A percentile compares a stretch with the other conserved stretches of the same genome.
phyloP scores from a whole-genome alignment of 2,329 filamentous ascomycete genomes.

The Cercospora citrullina region DNA sequence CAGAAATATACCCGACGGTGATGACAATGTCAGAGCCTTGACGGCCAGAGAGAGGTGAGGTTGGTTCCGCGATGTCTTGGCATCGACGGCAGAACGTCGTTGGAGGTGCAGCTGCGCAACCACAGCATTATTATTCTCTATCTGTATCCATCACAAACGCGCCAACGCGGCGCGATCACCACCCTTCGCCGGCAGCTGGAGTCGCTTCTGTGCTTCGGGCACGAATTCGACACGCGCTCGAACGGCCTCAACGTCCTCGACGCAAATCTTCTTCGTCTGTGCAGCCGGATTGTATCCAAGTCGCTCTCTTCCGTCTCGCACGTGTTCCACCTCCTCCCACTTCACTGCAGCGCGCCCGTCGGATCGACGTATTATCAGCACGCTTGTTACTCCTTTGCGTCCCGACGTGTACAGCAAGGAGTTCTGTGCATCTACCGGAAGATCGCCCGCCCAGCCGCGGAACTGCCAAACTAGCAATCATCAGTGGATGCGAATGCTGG shows the following conservation, averaged over 20 bases:
- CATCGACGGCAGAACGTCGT: slow-evolving; percentile 1
- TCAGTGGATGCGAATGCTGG: background rate
- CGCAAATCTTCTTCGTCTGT: slow-evolving; percentile 24
- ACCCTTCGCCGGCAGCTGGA: slow-evolving; percentile 25
- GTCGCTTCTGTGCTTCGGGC: slow-evolving; percentile 15
- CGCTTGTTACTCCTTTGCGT: slow-evolving; percentile 18
- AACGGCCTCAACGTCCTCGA: slow-evolving; percentile 32
- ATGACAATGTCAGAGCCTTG: background rate
- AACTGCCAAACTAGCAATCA: slow-evolving; percentile 27
- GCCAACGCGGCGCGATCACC: slow-evolving; percentile 35
- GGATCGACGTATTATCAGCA: slow-evolving; percentile 27
- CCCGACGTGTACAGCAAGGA: slow-evolving; percentile 24
- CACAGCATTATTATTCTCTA: background rate
- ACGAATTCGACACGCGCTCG: slow-evolving; percentile 24
- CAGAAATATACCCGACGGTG: background rate
- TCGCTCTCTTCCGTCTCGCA: slow-evolving; percentile 33
- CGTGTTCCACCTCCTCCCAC: slow-evolving; percentile 28
- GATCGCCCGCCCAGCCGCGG: slow-evolving; percentile 29
- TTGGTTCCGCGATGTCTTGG: background rate
- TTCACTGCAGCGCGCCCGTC: slow-evolving; percentile 27
- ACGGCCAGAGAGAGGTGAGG: background rate
- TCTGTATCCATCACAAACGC: slow-evolving; percentile 24
- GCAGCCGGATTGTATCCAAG: slow-evolving; percentile 33
- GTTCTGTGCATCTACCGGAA: slow-evolving; percentile 17
- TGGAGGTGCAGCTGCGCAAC: background rate